phyloP scores from a whole-genome alignment of 2,329 filamentous ascomycete species.

The Didymella sp. region DNA sequence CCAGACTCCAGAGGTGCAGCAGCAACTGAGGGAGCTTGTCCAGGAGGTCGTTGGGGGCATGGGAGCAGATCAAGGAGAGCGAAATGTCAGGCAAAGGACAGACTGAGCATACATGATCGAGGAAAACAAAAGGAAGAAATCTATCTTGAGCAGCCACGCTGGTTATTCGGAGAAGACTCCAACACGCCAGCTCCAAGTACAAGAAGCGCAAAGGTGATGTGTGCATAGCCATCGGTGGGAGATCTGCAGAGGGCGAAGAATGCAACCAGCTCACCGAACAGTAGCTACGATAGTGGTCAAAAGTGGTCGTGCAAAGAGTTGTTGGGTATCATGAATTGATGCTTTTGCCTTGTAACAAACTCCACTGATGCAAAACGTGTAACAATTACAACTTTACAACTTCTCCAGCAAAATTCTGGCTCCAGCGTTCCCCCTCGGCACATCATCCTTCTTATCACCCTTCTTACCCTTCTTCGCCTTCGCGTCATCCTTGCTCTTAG shows the following conservation, averaged over 20 bases:
- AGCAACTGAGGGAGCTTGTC: constrained; percentile 77
- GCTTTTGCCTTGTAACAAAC: constrained; percentile 16
- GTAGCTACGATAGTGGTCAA: too few relatives aligned
- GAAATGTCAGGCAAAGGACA: constrained; percentile 46
- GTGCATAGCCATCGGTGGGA: too few relatives aligned
- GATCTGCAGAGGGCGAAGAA: too few relatives aligned
- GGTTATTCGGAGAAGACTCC: too few relatives aligned
- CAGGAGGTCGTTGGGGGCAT: constrained; percentile 78
- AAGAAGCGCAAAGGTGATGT: too few relatives aligned
- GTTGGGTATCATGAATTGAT: constrained; percentile 17
- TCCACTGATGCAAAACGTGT: constrained; percentile 6
- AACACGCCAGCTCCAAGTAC: too few relatives aligned
- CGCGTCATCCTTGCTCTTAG: constrained; percentile 21
- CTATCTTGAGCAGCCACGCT: too few relatives aligned
- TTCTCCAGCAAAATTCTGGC: constrained; percentile 56
- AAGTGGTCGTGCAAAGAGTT: too few relatives aligned
- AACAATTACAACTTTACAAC: constrained; percentile 42
- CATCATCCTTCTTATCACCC: constrained; percentile 50
- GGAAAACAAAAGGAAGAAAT: too few relatives aligned
- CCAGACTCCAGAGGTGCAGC: constrained; percentile 78
- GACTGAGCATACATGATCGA: constrained; percentile 46
- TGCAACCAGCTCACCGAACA: too few relatives aligned
- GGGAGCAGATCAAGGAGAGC: constrained; percentile 67
- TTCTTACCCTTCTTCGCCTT: constrained; percentile 47
- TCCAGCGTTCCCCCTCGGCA: constrained; percentile 54